These are phyloP conservation scores for Trichoderma sp. DNA, from an alignment of 2,329 filamentous ascomycete species.

Conservation along the genomic window DNA sequence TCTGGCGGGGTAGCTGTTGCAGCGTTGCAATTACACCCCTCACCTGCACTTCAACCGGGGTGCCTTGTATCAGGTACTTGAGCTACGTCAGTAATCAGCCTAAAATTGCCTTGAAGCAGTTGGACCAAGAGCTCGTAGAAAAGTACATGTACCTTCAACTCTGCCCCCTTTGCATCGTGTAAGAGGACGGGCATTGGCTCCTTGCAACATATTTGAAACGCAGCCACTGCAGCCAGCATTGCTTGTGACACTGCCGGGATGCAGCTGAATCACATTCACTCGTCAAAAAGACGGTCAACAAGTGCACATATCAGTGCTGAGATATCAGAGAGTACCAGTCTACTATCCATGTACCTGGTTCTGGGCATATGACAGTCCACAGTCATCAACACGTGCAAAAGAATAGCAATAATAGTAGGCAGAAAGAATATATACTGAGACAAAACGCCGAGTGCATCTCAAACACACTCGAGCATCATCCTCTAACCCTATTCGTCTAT, in stretches of 20 bases:
- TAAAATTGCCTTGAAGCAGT: no score
- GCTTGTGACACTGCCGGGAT: background rate
- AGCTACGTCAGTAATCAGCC: background rate
- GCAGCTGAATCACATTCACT: background rate
- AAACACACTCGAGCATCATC: background rate
- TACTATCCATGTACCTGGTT: background rate
- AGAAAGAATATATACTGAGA: background rate
- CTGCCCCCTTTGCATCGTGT: background rate
- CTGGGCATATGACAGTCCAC: background rate
- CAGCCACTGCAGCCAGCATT: background rate
- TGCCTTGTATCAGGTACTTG: background rate
- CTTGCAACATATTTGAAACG: constrained; percentile 9
- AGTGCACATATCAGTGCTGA: background rate
- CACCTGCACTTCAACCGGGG: background rate
- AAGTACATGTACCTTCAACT: background rate
- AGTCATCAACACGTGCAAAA: background rate
- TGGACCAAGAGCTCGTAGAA: rapidly evolving
- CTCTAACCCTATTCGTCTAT: background rate
- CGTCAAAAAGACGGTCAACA: background rate
- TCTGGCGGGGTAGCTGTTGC: constrained; percentile 22
- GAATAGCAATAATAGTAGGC: background rate
- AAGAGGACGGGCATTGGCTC: background rate
- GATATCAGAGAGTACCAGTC: background rate
- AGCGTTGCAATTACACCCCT: constrained; percentile 1
- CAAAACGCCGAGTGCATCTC: background rate